Conservation (phyloP, 305 asterid genomes). For the Solanum hybrid region DNA sequence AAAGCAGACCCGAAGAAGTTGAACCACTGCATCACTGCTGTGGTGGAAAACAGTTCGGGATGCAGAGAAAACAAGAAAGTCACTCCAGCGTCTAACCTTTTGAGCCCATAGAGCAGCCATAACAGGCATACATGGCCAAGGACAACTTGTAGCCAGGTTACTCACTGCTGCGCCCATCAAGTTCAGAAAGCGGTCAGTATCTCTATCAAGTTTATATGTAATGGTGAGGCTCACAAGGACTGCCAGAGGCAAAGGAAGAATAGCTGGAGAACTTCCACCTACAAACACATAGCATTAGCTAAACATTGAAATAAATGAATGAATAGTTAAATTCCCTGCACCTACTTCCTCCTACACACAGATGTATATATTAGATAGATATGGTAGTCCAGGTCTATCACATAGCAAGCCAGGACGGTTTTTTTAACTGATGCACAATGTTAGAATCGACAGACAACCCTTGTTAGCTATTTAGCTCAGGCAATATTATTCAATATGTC, state of each 20-base stretch:
- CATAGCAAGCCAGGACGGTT: neutral
- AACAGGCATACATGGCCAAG: slow-evolving; percentile 26
- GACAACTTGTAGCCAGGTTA: slow-evolving; percentile 16
- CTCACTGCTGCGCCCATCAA: slow-evolving; percentile 16
- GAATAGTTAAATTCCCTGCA: neutral
- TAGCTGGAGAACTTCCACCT: slow-evolving; percentile 16
- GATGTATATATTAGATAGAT: neutral
- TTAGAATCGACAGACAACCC: neutral
- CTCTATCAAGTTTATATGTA: slow-evolving; percentile 17
- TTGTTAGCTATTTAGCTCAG: neutral
- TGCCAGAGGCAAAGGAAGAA: slow-evolving; percentile 19
- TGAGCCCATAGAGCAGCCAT: slow-evolving; percentile 18
- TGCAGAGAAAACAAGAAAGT: slow-evolving; percentile 13
- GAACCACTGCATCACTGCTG: slow-evolving; percentile 17
- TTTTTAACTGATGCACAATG: neutral
- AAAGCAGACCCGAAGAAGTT: slow-evolving; percentile 16
- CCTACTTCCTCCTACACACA: neutral
- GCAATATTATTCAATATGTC: neutral
- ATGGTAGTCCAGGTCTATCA: neutral
- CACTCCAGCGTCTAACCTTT: slow-evolving; percentile 19
- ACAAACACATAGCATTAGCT: neutral
- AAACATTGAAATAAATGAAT: neutral
- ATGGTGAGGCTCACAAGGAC: slow-evolving; percentile 22
- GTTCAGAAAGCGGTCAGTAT: slow-evolving; percentile 6
- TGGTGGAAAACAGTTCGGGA: slow-evolving; percentile 16